These are phyloP conservation scores for Ascodesmis nigricans DNA, from an alignment of 495 filamentous ascomycete species.

Conservation along the genomic window DNA sequence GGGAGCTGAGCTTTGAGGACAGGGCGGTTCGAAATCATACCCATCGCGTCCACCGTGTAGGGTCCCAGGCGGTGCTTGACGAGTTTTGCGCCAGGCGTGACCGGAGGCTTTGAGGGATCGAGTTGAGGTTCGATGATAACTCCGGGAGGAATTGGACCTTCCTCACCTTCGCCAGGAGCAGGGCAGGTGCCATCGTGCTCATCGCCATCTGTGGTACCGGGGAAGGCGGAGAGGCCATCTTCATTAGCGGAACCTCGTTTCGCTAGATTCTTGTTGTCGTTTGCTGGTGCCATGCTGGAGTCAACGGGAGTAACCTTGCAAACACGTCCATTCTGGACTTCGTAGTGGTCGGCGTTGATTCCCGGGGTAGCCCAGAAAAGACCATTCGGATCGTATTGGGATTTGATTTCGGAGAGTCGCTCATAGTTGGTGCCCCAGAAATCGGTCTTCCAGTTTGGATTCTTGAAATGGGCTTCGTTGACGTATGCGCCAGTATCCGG, in stretches of 20 bases:
- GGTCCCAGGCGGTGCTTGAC: neutral
- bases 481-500: constrained; percentile 27
- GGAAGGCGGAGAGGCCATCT: neutral
- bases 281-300: no score
- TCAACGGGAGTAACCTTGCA: no score
- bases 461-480: constrained; percentile 28
- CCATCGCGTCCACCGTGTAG: neutral
- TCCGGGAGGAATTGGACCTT: neutral
- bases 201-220: neutral
- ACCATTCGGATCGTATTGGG: constrained; percentile 33
- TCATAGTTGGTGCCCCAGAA: constrained; percentile 33
- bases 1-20: constrained; percentile 7
- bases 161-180: neutral
- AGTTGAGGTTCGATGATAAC: neutral
- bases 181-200: neutral
- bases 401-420: constrained; percentile 28
- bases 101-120: neutral
- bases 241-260: neutral
- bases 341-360: no score
- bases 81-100: neutral
- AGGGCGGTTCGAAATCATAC: constrained; percentile 6
- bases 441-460: constrained; percentile 28
- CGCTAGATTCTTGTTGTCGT: neutral
- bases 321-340: no score
- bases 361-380: constrained; percentile 40